Evolutionary conservation across 23 red algal genomes (phyloP).

Genomic region (Agarophyton chilense): DNA sequence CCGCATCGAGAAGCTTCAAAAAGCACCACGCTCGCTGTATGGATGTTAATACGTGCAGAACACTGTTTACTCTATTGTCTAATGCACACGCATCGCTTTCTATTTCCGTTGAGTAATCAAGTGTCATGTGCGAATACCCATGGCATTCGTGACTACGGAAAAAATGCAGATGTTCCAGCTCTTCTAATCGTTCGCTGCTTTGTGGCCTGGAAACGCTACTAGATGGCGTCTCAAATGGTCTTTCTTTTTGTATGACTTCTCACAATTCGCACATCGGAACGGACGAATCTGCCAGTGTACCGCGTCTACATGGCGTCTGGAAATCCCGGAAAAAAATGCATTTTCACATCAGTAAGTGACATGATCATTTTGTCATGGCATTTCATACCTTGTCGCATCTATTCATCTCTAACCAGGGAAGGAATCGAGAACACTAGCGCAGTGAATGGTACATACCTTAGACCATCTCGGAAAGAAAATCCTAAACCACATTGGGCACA

Average conservation of each 20-base stretch:
- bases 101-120: too few species aligned
- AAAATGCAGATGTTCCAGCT: too few species aligned
- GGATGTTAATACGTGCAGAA: too few species aligned
- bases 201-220: not conserved
- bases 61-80: too few species aligned
- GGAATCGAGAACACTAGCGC: not conserved
- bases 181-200: not conserved
- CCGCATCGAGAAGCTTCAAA: not conserved
- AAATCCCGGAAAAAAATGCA: not conserved
- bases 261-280: constrained; percentile 18
- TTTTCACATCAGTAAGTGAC: not conserved
- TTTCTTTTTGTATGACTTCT: constrained; percentile 24
- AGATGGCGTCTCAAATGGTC: constrained; percentile 24
- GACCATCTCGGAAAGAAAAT: not conserved
- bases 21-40: not conserved
- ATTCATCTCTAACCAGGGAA: not conserved
- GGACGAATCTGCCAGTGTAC: constrained; percentile 17
- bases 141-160: too few species aligned
- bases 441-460: not conserved
- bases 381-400: too few species aligned
- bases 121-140: too few species aligned
- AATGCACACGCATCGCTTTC: too few species aligned
- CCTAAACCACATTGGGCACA: not conserved
- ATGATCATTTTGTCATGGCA: too few species aligned
- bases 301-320: constrained; percentile 1